Evolutionary conservation across 1,284 basidiomycete species (phyloP).

Genomic region (Tylopilus orsonianus): DNA sequence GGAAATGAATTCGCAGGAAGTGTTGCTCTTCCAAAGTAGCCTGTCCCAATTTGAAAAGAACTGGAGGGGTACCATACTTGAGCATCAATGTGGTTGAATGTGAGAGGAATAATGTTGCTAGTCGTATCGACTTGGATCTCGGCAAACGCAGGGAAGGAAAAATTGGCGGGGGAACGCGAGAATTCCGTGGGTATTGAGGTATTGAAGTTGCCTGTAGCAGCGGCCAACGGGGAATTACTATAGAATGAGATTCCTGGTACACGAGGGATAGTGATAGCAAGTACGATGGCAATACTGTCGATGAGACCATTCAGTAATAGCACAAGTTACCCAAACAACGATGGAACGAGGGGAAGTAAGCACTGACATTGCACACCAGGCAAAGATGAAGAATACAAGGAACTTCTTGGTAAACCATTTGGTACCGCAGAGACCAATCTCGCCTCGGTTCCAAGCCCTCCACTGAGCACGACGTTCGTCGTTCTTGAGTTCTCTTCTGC

Average conservation of each 20-base stretch:
- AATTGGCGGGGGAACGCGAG: slow-evolving; percentile 77
- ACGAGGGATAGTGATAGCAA: slow-evolving; percentile 79
- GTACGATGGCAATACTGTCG: slow-evolving; percentile 62
- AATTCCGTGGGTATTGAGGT: slow-evolving; percentile 58
- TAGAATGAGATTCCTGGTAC: slow-evolving; percentile 72
- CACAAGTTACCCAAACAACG: slow-evolving; percentile 11
- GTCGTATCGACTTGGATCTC: slow-evolving; percentile 73
- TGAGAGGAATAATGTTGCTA: slow-evolving; percentile 71
- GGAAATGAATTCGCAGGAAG: slow-evolving; percentile 65
- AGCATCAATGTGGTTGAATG: slow-evolving; percentile 66
- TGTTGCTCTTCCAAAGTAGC: slow-evolving; percentile 54
- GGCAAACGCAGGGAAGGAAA: slow-evolving; percentile 76
- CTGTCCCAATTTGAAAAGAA: slow-evolving; percentile 59
- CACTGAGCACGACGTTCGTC: slow-evolving; percentile 59
- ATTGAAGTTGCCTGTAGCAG: slow-evolving; percentile 57
- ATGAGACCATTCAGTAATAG: not conserved
- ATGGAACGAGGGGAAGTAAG: not conserved
- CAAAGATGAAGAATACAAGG: slow-evolving; percentile 68
- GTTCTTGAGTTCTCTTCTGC: slow-evolving; percentile 55
- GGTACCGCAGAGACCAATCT: slow-evolving; percentile 70
- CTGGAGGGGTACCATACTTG: slow-evolving; percentile 67
- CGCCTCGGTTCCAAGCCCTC: slow-evolving; percentile 71
- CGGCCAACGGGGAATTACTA: slow-evolving; percentile 51
- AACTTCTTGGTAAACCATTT: slow-evolving; percentile 71
- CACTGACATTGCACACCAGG: slow-evolving; percentile 62